These are phyloP conservation scores for Phalaenopsis equestris DNA, from an alignment of 106 monocot genomes.

Conservation along the genomic window DNA sequence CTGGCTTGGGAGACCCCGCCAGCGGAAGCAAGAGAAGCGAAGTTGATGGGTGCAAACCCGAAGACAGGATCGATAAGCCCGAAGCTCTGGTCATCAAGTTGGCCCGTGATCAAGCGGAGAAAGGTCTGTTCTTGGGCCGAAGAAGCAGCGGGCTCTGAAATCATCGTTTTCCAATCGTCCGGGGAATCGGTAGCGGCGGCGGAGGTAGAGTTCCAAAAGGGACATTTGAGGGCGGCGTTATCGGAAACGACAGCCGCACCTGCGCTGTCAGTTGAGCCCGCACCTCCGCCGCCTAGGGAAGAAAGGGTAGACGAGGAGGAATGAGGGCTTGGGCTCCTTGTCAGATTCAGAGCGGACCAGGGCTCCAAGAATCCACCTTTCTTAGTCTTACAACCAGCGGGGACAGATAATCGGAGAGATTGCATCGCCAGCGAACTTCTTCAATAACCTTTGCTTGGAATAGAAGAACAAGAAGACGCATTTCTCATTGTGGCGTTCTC, in stretches of 20 bases:
- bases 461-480: too few species aligned
- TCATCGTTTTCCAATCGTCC: slow-evolving; percentile 53
- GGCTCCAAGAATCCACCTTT: not conserved
- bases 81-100: slow-evolving; percentile 26
- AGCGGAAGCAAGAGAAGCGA: not conserved
- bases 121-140: slow-evolving; percentile 53
- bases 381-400: not conserved
- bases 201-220: slow-evolving; percentile 28
- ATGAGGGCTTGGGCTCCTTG: slow-evolving; percentile 50
- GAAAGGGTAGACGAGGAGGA: slow-evolving; percentile 52
- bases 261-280: slow-evolving; percentile 27
- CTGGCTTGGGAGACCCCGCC: not conserved
- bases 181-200: slow-evolving; percentile 10
- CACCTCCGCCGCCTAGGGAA: slow-evolving; percentile 33
- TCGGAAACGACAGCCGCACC: slow-evolving; percentile 53
- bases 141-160: slow-evolving; percentile 30
- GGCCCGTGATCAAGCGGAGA: slow-evolving; percentile 62
- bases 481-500: too few species aligned
- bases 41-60: slow-evolving; percentile 15
- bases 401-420: too few species aligned
- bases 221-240: slow-evolving; percentile 15
- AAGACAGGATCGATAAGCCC: slow-evolving; percentile 32
- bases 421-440: too few species aligned
- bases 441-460: too few species aligned
- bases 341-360: slow-evolving; percentile 6